Base-by-base conservation (phyloP, 2,329 filamentous ascomycete genomes). In the Chaetomium olivaceum region DNA sequence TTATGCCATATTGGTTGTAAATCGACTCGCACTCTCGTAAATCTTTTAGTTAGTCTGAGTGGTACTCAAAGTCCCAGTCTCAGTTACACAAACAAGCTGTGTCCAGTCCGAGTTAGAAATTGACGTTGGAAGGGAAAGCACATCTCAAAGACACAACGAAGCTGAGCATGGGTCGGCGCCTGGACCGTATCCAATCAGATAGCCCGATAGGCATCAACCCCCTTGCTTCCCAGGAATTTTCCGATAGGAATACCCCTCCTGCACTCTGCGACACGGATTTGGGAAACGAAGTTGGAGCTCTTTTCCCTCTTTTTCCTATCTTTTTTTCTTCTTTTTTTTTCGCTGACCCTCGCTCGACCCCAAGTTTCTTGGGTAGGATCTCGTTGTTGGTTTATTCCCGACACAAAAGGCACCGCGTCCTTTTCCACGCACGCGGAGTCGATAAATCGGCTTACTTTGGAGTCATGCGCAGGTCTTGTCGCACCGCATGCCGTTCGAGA, bases 401-500 rank as follows among this genome's bases (percentile, higher is more conserved):
- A n/a, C 51, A 14, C 19, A 19, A 5, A n/a, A 54, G 23, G 27
- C 23, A 54, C 4, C 14, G 25, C 51, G 51, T 14, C 51, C 51
- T 19, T 29, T 54, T 25, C 23, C 51, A 19, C 19, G 19, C 46
- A 23, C 46, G 46, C n/a, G 46, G 46, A 48, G 46, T 43, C 39
- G 39, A 43, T 19, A 43, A 43, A 43, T n/a, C 39, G 39, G 39
- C 39, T 43, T 43, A 25, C 21, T 31, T 31, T 23, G 39, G 31
- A 48, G 39, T 63, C 54, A 51, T 36, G n/a, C 23, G 51, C 43
- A 27, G 39, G n/a, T 21, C 52, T 23, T 50, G 50, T 61, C 39
- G 48, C 63, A 65, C 54, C n/a, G 39, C 48, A 57, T 21, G 21
- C n/a, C 27, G 50, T 48, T 25, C n/a, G 43, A 63, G 63, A 67